A percentile compares a stretch with the other conserved stretches of the same genome.
phyloP scores from a whole-genome alignment of 2,329 filamentous ascomycete genomes.

The Fusarium abutilonis region DNA sequence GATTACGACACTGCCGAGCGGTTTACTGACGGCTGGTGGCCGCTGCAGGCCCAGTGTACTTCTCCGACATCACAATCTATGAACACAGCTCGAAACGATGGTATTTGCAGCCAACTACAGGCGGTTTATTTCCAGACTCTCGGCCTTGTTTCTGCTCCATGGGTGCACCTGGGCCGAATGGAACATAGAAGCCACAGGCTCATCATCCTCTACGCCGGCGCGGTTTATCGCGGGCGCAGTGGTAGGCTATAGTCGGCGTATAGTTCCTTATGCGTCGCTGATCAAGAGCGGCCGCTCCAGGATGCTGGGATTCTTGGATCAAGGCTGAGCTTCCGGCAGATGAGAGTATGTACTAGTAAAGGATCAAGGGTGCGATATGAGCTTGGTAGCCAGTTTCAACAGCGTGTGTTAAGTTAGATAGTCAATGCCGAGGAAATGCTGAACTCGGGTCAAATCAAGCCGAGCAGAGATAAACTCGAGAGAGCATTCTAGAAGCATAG shows the following conservation, averaged over 20 bases:
- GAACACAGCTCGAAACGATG: neutral
- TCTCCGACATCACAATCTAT: conserved; percentile 1
- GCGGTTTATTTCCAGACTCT: neutral
- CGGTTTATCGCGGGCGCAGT: neutral
- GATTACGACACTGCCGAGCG: neutral
- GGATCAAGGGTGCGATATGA: neutral
- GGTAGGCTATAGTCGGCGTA: neutral
- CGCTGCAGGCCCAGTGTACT: neutral
- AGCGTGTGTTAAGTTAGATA: neutral
- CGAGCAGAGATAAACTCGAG: neutral
- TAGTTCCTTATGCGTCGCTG: neutral
- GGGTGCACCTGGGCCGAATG: neutral
- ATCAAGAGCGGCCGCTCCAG: neutral
- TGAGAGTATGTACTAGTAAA: too few species aligned
- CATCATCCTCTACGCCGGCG: neutral
- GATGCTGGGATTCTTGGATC: neutral
- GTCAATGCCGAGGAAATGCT: neutral
- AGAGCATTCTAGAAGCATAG: neutral
- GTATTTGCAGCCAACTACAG: neutral
- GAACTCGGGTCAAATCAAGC: neutral
- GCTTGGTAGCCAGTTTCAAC: neutral
- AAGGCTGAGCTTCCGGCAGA: neutral
- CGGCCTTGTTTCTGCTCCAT: neutral
- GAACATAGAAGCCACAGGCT: neutral
- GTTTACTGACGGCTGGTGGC: neutral